Conservation (phyloP, 768 basidiomycete species). For the Russula abietina region DNA sequence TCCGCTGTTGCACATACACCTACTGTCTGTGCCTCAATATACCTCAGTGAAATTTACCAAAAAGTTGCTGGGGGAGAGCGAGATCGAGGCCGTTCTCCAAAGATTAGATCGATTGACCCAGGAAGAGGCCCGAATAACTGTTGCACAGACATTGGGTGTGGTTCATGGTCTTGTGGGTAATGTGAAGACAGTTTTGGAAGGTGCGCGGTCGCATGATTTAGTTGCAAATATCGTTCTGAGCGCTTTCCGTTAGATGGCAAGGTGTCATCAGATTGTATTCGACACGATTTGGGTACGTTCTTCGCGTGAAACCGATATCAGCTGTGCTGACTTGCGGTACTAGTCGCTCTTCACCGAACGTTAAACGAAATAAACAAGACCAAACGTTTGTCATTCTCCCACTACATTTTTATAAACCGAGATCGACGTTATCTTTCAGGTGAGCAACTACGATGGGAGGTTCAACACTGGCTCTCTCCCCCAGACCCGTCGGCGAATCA, state of each 20-base stretch:
- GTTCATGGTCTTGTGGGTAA: neutral
- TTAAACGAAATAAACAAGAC: neutral
- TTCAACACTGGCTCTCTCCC: neutral
- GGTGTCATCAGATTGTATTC: neutral
- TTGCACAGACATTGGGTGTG: neutral
- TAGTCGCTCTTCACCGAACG: neutral
- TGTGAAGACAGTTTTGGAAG: neutral
- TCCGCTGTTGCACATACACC: too few species aligned
- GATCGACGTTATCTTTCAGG: neutral
- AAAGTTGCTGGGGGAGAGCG: neutral
- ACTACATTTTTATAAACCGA: neutral
- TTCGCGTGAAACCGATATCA: neutral
- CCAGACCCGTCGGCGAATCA: constrained; percentile 8
- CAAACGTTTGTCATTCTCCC: neutral
- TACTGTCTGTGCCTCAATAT: neutral
- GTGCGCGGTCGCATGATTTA: neutral
- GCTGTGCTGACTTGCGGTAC: neutral
- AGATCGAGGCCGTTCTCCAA: neutral
- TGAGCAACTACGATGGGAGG: neutral
- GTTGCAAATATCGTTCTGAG: neutral
- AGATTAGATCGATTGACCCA: neutral
- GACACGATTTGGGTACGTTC: neutral
- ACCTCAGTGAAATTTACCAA: neutral
- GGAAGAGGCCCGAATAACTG: neutral
- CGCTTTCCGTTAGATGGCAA: neutral